Evolutionary conservation across 768 basidiomycete species (phyloP).

Genomic region (Mycena metata): DNA sequence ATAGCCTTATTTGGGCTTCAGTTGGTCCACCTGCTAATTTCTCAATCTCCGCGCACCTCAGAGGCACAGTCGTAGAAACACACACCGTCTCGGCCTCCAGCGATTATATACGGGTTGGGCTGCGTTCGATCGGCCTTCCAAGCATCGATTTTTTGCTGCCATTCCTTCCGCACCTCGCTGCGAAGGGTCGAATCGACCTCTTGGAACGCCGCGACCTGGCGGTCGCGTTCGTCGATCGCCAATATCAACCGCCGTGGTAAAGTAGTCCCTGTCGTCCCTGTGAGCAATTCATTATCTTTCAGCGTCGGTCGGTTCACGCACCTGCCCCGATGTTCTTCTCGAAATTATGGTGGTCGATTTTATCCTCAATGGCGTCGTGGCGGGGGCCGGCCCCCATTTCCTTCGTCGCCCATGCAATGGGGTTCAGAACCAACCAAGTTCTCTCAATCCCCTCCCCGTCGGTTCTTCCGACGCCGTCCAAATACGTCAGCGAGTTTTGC

Average conservation of each 20-base stretch:
- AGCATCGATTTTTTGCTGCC: slow-evolving; percentile 8
- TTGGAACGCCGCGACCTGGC: slow-evolving; percentile 1
- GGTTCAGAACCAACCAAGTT: slow-evolving; percentile 47
- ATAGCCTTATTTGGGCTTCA: background rate
- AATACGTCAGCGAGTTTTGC: slow-evolving; percentile 33
- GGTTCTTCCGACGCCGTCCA: slow-evolving; percentile 28
- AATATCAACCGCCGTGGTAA: slow-evolving; percentile 14
- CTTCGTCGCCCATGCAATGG: slow-evolving; percentile 41
- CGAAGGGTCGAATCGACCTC: slow-evolving; percentile 18
- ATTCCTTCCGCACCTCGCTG: background rate
- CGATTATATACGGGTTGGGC: slow-evolving; percentile 17
- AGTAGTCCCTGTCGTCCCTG: background rate
- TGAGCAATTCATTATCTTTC: background rate
- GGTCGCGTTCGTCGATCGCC: slow-evolving; percentile 25
- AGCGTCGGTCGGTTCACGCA: background rate
- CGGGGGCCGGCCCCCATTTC: slow-evolving; percentile 48
- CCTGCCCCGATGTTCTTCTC: background rate
- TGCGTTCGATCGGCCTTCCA: slow-evolving; percentile 14
- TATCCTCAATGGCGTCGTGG: slow-evolving; percentile 46
- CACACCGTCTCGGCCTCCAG: background rate
- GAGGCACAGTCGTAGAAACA: too few relatives aligned
- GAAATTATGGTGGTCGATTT: slow-evolving; percentile 40
- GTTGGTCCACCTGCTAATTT: background rate
- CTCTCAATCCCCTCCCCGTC: slow-evolving; percentile 42
- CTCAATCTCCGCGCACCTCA: too few relatives aligned